Evolutionary conservation across 768 basidiomycete species (phyloP).

Genomic region (Cantharellus cinnabarinus): DNA sequence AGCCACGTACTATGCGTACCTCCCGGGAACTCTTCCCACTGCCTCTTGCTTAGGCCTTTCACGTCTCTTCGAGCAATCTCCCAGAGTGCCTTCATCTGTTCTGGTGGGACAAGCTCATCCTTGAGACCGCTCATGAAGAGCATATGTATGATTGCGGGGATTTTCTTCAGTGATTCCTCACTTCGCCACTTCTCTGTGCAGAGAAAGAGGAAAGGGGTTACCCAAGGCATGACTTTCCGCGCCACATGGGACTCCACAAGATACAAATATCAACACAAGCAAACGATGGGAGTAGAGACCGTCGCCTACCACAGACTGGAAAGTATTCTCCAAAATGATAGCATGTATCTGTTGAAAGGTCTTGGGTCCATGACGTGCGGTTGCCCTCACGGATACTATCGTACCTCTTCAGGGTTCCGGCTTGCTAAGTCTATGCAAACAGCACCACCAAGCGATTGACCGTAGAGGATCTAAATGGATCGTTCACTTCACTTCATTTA

Average conservation of each 20-base stretch:
- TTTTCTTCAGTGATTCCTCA: constrained; percentile 12
- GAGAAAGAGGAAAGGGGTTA: constrained; percentile 19
- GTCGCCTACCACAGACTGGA: constrained; percentile 19
- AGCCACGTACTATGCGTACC: constrained; percentile 18
- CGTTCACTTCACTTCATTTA: no score
- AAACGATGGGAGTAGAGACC: neutral
- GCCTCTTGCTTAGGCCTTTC: constrained; percentile 8
- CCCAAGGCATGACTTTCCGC: constrained; percentile 20
- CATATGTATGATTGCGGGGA: constrained; percentile 19
- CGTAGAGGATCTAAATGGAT: constrained; percentile 37
- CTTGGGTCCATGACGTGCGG: neutral
- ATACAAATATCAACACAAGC: neutral
- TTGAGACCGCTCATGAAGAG: constrained; percentile 21
- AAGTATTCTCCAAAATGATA: constrained; percentile 28
- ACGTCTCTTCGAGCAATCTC: constrained; percentile 6
- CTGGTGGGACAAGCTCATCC: constrained; percentile 24
- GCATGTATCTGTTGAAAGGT: constrained; percentile 10
- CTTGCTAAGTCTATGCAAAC: constrained; percentile 48
- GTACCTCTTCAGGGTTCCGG: constrained; percentile 16
- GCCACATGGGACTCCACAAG: constrained; percentile 16
- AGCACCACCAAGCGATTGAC: constrained; percentile 82
- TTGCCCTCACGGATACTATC: neutral
- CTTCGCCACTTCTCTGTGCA: constrained; percentile 22
- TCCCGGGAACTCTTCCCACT: constrained; percentile 17
- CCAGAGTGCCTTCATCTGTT: constrained; percentile 19